phyloP scores from a whole-genome alignment of 208 protist genomes.

The Porcisia deanei region DNA sequence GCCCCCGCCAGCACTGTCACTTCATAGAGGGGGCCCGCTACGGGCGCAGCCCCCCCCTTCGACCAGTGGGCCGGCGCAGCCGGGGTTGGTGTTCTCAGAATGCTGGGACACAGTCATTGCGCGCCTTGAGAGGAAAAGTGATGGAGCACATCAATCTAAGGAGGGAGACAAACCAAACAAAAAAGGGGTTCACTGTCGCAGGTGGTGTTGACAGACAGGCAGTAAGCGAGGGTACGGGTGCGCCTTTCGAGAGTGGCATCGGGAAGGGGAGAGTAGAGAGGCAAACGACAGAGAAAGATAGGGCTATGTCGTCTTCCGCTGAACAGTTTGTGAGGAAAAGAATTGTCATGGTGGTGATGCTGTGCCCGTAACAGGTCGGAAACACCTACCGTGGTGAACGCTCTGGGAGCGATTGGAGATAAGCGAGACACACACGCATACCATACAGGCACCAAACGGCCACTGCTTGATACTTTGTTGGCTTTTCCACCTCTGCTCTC shows the following conservation, averaged over 20 bases:
- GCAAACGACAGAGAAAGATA: background rate
- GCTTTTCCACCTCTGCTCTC: background rate
- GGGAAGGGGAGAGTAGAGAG: background rate
- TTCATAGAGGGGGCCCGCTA: constrained; percentile 5
- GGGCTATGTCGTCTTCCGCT: background rate
- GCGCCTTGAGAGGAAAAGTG: too few relatives aligned
- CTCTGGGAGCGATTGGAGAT: background rate
- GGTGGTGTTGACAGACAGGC: too few relatives aligned
- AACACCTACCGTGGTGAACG: background rate
- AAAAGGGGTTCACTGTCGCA: background rate
- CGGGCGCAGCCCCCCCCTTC: background rate
- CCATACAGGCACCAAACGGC: background rate
- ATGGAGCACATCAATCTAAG: background rate
- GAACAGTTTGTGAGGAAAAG: background rate
- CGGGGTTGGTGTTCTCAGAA: background rate
- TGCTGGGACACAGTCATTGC: background rate
- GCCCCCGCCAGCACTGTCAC: constrained; percentile 46
- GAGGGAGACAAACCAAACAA: background rate
- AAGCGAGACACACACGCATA: background rate
- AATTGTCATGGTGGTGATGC: background rate
- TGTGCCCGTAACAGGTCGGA: background rate
- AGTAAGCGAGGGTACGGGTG: background rate
- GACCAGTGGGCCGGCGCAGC: background rate
- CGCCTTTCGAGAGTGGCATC: background rate
- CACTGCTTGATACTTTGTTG: background rate